phyloP scores from a whole-genome alignment of 306 rosid genomes.

The Datisca glomerata region DNA sequence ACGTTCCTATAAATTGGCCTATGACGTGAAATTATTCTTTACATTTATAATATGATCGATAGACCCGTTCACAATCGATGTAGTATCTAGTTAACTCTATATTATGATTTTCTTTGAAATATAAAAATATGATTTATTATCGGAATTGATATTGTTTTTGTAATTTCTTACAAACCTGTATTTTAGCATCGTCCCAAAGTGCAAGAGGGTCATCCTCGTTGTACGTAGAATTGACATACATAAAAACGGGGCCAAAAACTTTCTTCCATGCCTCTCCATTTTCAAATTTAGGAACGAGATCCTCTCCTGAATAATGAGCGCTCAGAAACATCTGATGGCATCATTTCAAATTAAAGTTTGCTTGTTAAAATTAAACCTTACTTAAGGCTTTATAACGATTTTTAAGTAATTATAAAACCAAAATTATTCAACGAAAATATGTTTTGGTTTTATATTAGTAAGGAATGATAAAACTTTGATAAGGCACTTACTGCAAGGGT shows the following conservation, averaged over 20 bases:
- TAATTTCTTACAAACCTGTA: slow-evolving; percentile 27
- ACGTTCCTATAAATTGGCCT: too few relatives aligned
- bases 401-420: too few relatives aligned
- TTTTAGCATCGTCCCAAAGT: slow-evolving; percentile 35
- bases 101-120: background rate
- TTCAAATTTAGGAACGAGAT: slow-evolving; percentile 30
- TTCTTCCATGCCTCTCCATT: slow-evolving; percentile 36
- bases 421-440: too few relatives aligned
- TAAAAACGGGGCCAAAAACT: slow-evolving; percentile 35
- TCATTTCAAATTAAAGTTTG: too few relatives aligned
- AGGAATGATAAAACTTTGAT: background rate
- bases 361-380: too few relatives aligned
- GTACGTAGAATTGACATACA: slow-evolving; percentile 23
- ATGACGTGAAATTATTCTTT: background rate
- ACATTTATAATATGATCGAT: background rate
- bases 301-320: slow-evolving; percentile 36
- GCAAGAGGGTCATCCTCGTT: slow-evolving; percentile 15
- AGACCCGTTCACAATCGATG: too few relatives aligned
- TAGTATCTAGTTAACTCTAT: too few relatives aligned
- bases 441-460: too few relatives aligned
- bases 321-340: slow-evolving; percentile 28
- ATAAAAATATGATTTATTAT: background rate
- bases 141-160: too few relatives aligned
- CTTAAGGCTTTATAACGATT: too few relatives aligned
- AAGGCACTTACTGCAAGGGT: slow-evolving; percentile 61